Conservation (phyloP, 176 grass and related monocot genomes). For the Oryza brachyantha region DNA sequence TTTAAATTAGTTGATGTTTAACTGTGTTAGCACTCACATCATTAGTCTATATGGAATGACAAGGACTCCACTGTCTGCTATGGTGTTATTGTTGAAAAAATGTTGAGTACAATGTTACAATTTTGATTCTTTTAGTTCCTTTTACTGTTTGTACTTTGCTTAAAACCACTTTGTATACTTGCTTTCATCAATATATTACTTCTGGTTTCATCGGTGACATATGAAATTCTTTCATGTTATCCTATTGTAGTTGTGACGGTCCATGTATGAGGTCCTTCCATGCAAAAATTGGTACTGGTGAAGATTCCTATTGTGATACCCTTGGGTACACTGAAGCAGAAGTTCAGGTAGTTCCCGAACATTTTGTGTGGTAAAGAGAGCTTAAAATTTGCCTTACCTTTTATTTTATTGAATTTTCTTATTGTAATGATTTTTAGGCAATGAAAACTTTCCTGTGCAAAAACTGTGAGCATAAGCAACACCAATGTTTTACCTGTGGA, state of each 20-base stretch:
- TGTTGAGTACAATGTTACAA: background rate
- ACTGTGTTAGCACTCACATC: background rate
- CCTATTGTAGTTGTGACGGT: conserved; percentile 80
- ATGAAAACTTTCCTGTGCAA: conserved; percentile 79
- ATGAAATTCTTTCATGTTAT: conserved; percentile 6
- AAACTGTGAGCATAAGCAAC: conserved; percentile 80
- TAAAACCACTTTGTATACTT: conserved; percentile 8
- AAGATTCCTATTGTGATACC: conserved; percentile 65
- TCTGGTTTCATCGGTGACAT: conserved; percentile 20
- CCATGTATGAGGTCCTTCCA: conserved; percentile 94
- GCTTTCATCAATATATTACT: conserved; percentile 2
- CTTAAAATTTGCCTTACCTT: conserved; percentile 24
- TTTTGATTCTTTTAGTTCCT: background rate
- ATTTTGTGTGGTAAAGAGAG: conserved; percentile 2
- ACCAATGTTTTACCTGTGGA: conserved; percentile 92
- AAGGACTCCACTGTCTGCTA: background rate
- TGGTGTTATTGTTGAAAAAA: conserved; percentile 4
- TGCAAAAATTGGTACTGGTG: conserved; percentile 60
- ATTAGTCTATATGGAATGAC: background rate
- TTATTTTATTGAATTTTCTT: conserved; percentile 24
- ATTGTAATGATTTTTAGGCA: conserved; percentile 42
- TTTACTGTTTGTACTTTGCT: conserved; percentile 3
- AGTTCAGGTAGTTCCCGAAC: conserved; percentile 56
- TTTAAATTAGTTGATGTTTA: background rate
- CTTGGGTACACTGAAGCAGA: conserved; percentile 60